Evolutionary conservation across 352 stramenopile species (phyloP), one percentile per base, ranked within the genome.

Genomic region (Globisporangium ultimum): DNA sequence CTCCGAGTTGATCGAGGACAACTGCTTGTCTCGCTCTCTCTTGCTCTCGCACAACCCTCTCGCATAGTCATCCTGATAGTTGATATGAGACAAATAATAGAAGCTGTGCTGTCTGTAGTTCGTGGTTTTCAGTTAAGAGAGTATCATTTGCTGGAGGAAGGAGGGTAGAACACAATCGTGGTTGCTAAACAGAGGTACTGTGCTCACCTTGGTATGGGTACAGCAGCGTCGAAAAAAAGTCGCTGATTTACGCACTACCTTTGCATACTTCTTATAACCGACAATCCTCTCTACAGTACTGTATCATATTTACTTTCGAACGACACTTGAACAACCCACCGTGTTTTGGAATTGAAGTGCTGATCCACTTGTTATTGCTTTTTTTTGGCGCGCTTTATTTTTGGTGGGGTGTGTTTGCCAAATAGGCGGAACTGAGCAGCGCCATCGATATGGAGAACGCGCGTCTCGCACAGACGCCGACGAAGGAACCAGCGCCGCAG

Each of bases 301-400:
- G 40, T 45, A 45, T 45, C 17, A 10, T 45, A 5, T 2, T n/a
- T 45, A 0, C 12, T 45, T n/a, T 13, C 13, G 11, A n/a, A 15
- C 40, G 40, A 15, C 12, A 45, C 17, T 15, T 1, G 40, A 5
- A 2, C 40, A 45, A 45, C 17, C 13, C 17, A 45, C 13, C 40
- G 40, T 45, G 40, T n/a, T 45, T 18, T 45, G 40, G 17, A 45
- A 45, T 45, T 45, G 40, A 45, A 45, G 40, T 45, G 13, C 13
- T 18, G 4, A 15, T 15, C 13, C 12, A n/a, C 40, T 45, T 43
- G 24, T 32, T 32, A 5, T 5, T 43, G 11, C 40, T n/a, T n/a
- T 45, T 45, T 45, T 45, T 45, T 45, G 40, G 40, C 40, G 48
- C 21, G 24, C 20, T 54, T 36, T 42, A 22, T 41, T 53, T 43